Conservation (phyloP, 2,329 filamentous ascomycete genomes). For the Hymenoscyphus fraxineus region DNA sequence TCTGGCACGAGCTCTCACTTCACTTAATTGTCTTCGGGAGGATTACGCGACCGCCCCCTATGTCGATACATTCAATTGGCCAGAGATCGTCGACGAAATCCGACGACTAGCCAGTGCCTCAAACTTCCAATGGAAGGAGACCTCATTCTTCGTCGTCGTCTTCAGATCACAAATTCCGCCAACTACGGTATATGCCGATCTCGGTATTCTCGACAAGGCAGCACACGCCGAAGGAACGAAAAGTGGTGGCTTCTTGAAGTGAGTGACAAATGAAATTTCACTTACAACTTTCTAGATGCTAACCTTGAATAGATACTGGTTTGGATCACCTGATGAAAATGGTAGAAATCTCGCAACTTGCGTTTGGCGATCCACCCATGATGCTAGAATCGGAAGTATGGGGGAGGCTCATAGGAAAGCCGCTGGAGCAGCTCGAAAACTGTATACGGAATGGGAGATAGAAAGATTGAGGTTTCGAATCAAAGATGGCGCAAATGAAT, state of each 20-base stretch:
- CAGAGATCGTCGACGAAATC: slow-evolving; percentile 56
- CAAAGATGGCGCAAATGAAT: slow-evolving; percentile 58
- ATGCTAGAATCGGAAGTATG: slow-evolving; percentile 56
- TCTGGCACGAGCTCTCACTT: slow-evolving; percentile 66
- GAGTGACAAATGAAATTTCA: slow-evolving; percentile 22
- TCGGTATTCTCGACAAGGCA: slow-evolving; percentile 71
- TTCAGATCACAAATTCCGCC: slow-evolving; percentile 73
- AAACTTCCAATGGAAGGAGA: slow-evolving; percentile 53
- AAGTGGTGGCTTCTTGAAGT: slow-evolving; percentile 80
- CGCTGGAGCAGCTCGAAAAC: slow-evolving; percentile 60
- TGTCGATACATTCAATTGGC: slow-evolving; percentile 73
- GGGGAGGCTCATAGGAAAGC: slow-evolving; percentile 62
- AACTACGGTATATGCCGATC: slow-evolving; percentile 61
- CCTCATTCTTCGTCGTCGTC: slow-evolving; percentile 76
- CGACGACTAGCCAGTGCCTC: slow-evolving; percentile 47
- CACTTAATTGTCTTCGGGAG: slow-evolving; percentile 56
- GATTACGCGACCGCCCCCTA: slow-evolving; percentile 79
- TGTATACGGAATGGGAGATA: slow-evolving; percentile 65
- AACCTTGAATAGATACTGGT: slow-evolving; percentile 67
- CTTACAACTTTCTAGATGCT: slow-evolving; percentile 6
- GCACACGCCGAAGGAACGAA: slow-evolving; percentile 76
- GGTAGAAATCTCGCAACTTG: slow-evolving; percentile 80
- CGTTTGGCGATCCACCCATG: slow-evolving; percentile 58
- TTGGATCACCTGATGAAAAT: slow-evolving; percentile 66
- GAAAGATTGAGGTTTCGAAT: slow-evolving; percentile 68